Conservation (phyloP, 768 basidiomycete species). For the Auricularia sp. region DNA sequence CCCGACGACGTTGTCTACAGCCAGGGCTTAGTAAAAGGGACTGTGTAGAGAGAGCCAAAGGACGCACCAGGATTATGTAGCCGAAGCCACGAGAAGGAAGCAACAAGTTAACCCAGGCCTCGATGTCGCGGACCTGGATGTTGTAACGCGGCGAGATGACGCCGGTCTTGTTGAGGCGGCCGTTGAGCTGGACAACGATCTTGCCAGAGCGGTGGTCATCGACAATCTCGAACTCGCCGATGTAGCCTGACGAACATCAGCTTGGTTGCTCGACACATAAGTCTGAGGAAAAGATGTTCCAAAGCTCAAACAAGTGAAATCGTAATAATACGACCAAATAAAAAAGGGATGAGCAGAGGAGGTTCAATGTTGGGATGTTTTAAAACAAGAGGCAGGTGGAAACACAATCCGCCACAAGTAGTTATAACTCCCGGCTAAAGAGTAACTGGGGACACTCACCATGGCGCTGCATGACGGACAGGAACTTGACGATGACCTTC, state of each 20-base stretch:
- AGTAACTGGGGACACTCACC: constrained; percentile 42
- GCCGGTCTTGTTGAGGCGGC: constrained; percentile 97
- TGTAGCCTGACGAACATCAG: constrained; percentile 63
- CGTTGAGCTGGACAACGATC: constrained; percentile 96
- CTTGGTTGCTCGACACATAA: constrained; percentile 5
- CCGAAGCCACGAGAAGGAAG: constrained; percentile 96
- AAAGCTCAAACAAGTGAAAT: background rate
- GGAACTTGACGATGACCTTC: constrained; percentile 96
- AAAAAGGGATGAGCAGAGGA: constrained; percentile 11
- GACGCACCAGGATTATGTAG: constrained; percentile 81
- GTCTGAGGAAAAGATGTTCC: constrained; percentile 3
- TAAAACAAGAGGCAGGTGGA: constrained; percentile 74
- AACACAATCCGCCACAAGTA: constrained; percentile 55
- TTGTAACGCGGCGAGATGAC: constrained; percentile 99
- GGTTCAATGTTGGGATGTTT: constrained; percentile 63
- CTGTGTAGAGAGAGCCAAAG: background rate
- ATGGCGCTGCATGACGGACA: constrained; percentile 98
- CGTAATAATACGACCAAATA: background rate
- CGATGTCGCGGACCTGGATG: constrained; percentile 85
- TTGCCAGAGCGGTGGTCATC: constrained; percentile 98
- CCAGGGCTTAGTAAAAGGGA: background rate
- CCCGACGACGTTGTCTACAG: constrained; percentile 89
- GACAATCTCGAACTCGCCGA: constrained; percentile 96
- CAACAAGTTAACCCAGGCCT: constrained; percentile 93
- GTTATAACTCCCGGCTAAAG: constrained; percentile 57